Conservation (phyloP, 495 filamentous ascomycete species). For the Hypoxylon subgilvum region DNA sequence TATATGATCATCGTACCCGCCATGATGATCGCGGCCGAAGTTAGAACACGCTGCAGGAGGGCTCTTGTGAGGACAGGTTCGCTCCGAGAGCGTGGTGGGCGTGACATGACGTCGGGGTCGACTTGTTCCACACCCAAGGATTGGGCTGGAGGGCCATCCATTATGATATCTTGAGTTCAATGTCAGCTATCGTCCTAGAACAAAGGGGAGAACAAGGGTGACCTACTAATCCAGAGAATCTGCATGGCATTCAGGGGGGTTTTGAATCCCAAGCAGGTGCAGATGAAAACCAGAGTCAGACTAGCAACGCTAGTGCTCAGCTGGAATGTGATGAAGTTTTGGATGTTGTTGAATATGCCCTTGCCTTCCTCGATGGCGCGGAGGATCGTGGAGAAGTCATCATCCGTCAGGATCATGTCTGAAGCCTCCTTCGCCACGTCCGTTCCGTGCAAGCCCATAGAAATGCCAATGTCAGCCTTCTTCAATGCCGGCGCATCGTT, state of each 20-base stretch:
- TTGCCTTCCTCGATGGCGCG: conserved; percentile 98
- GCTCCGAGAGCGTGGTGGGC: conserved; percentile 81
- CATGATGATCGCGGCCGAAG: conserved; percentile 89
- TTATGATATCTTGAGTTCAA: conserved; percentile 76
- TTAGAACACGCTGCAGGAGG: conserved; percentile 82
- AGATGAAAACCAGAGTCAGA: conserved; percentile 85
- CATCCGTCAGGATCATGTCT: conserved; percentile 99
- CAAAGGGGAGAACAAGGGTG: neutral
- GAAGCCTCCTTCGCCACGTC: conserved; percentile 98
- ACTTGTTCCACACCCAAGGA: conserved; percentile 96
- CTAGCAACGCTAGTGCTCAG: conserved; percentile 96
- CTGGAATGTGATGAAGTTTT: conserved; percentile 99
- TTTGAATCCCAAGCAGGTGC: conserved; percentile 88
- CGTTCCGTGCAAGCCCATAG: conserved; percentile 93
- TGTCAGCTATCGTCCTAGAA: conserved; percentile 10
- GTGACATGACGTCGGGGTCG: conserved; percentile 90
- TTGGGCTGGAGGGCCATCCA: conserved; percentile 97
- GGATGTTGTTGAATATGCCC: conserved; percentile 99
- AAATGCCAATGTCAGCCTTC: conserved; percentile 96
- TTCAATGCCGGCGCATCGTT: conserved; percentile 97
- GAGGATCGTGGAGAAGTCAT: conserved; percentile 97
- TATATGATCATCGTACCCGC: conserved; percentile 89
- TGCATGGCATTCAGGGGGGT: conserved; percentile 98
- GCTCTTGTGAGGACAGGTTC: conserved; percentile 85
- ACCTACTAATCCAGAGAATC: conserved; percentile 98